A percentile compares a stretch with the other conserved stretches of the same genome.
Evolutionary conservation across 768 basidiomycete species (phyloP).

Genomic region (Pluteus cervinus): DNA sequence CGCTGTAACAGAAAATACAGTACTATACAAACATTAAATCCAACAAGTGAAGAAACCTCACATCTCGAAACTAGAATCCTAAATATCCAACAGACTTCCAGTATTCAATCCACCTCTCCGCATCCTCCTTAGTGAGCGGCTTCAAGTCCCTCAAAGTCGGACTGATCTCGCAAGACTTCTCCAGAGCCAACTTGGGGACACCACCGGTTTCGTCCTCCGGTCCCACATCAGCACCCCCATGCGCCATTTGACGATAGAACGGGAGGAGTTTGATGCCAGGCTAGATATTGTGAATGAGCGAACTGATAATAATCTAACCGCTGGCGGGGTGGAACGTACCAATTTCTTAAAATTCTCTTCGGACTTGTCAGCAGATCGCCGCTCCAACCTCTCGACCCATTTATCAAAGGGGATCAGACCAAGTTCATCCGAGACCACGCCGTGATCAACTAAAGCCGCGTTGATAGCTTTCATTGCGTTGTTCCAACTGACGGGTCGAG

Average conservation of each 20-base stretch:
- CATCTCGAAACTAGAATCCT: no score
- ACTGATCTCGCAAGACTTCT: slow-evolving; percentile 23
- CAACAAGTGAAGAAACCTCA: no score
- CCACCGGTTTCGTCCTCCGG: slow-evolving; percentile 15
- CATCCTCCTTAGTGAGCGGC: slow-evolving; percentile 20
- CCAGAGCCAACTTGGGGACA: slow-evolving; percentile 19
- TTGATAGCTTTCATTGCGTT: slow-evolving; percentile 14
- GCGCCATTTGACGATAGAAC: slow-evolving; percentile 20
- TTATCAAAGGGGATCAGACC: slow-evolving; percentile 14
- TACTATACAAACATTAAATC: no score
- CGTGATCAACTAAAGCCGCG: slow-evolving; percentile 1
- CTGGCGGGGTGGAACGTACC: slow-evolving; percentile 9
- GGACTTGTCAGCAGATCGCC: slow-evolving; percentile 4
- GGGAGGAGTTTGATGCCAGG: slow-evolving; percentile 29
- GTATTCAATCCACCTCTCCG: slow-evolving; percentile 29
- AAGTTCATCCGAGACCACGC: neutral
- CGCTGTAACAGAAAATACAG: no score
- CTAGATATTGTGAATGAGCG: slow-evolving; percentile 9
- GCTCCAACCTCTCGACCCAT: slow-evolving; percentile 15
- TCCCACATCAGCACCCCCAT: slow-evolving; percentile 9
- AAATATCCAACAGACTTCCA: slow-evolving; percentile 25
- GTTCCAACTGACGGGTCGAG: slow-evolving; percentile 25
- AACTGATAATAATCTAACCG: neutral
- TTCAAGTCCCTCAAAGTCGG: slow-evolving; percentile 22
- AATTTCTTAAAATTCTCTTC: slow-evolving; percentile 7